Evolutionary conservation across 257 asterid genomes (phyloP), one percentile per base, ranked within the genome.

Genomic region (Cordia subcordata): DNA sequence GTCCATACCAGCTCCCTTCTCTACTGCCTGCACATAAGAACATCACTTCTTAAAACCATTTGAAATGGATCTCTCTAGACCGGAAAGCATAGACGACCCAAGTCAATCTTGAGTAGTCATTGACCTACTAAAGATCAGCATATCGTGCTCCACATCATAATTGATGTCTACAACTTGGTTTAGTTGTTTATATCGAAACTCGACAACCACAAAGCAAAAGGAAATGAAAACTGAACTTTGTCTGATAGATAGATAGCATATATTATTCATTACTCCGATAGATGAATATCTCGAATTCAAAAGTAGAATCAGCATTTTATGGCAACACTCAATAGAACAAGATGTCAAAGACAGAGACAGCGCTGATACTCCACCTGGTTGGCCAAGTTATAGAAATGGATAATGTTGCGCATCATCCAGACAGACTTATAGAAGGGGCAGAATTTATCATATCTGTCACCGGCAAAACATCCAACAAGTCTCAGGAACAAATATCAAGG

Each of bases 351-450:
- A n/a, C 8, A 15, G 20, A 16, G 3, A n/a, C 22, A 49, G 18
- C 53, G 23, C 1, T 14, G 5, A 61, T 49, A 51, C 52, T 56
- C 57, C 66, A 88, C 99, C 96, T 92, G 99, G 79, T 93, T 93
- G 68, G 99, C 97, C 91, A 89, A 80, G 71, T 81, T 85, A 78
- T 74, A 89, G 85, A 93, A 93, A 78, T 93, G 96, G 79, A 93
- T 85, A 47, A 93, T 93, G 77, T 93, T 93, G 73, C 99, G 96
- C 99, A 93, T 84, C 99, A 93, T 86, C 99, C 99, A 93, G 62
- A 93, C 97, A 10, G 95, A 89, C 84, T 93, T 93, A 84, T 93
- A 93, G 87, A 93, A 93, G 15, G 99, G 99, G 78, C 99, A 93
- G 68, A 63, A 93, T 61, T 93, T 93, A 63, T 93, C 99, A 60